These are phyloP conservation scores for Colletotrichum sp. DNA, from an alignment of 2,329 filamentous ascomycete species.

Conservation along the genomic window DNA sequence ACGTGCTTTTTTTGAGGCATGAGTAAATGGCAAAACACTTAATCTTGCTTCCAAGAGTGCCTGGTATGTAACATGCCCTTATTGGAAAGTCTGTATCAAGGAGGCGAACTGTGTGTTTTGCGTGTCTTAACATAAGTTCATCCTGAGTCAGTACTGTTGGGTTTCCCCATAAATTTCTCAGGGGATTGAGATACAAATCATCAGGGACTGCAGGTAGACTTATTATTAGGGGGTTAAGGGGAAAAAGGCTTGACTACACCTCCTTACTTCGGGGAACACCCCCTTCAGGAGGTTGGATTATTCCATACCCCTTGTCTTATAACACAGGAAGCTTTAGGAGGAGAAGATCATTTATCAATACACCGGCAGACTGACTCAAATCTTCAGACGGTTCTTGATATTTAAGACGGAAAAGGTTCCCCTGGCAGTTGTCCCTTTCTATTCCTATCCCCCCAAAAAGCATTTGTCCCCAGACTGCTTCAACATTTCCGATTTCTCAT, in stretches of 20 bases:
- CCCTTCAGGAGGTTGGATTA: not conserved
- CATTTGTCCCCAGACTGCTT: not conserved
- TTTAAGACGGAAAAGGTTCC: too few species aligned
- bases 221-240: not conserved
- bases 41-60: not conserved
- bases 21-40: not conserved
- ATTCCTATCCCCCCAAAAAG: too few species aligned
- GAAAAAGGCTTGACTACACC: not conserved
- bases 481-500: not conserved
- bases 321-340: too few species aligned
- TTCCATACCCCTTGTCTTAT: not conserved
- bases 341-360: too few species aligned
- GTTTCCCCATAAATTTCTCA: accelerated
- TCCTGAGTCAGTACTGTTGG: not conserved
- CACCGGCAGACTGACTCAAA: too few species aligned
- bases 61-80: not conserved
- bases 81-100: not conserved
- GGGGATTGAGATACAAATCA: not conserved
- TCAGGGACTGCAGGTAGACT: not conserved
- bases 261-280: not conserved
- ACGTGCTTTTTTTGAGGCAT: not conserved
- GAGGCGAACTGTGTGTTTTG: not conserved
- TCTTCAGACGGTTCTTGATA: too few species aligned
- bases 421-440: too few species aligned
- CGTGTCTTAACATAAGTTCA: not conserved